Evolutionary conservation across 768 basidiomycete genomes (phyloP).

Genomic region (Auricularia sp.): DNA sequence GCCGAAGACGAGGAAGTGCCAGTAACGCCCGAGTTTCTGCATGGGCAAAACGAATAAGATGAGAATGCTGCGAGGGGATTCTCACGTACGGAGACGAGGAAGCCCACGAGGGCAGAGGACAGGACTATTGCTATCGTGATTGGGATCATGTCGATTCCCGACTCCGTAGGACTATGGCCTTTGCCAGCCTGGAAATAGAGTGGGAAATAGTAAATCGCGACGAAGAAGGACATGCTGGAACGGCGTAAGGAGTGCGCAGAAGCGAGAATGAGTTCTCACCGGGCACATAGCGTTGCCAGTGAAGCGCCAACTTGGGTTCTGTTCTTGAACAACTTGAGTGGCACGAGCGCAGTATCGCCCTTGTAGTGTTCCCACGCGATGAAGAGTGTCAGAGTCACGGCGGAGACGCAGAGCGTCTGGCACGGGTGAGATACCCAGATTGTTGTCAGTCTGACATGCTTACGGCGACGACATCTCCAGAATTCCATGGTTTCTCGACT

Average conservation of each 20-base stretch:
- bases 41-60: background rate
- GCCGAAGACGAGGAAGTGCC: background rate
- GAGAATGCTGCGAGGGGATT: too few relatives aligned
- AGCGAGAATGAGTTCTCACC: background rate
- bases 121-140: constrained; percentile 25
- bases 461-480: background rate
- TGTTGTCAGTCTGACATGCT: background rate
- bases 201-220: constrained; percentile 11
- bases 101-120: constrained; percentile 20
- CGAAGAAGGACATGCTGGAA: constrained; percentile 4
- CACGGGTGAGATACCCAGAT: background rate
- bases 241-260: background rate
- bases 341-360: constrained; percentile 30
- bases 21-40: background rate
- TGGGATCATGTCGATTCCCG: constrained; percentile 31
- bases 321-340: constrained; percentile 22
- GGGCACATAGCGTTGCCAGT: constrained; percentile 11
- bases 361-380: constrained; percentile 25
- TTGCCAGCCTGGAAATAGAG: constrained; percentile 23
- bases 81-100: constrained; percentile 9
- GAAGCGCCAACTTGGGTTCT: constrained; percentile 21
- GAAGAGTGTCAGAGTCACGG: constrained; percentile 18
- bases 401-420: background rate
- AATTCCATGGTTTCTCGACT: constrained; percentile 1
- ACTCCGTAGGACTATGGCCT: constrained; percentile 25